A percentile compares a stretch with the other conserved stretches of the same genome.
Evolutionary conservation across 208 protist species (phyloP).

Genomic region (Leishmania tropica): DNA sequence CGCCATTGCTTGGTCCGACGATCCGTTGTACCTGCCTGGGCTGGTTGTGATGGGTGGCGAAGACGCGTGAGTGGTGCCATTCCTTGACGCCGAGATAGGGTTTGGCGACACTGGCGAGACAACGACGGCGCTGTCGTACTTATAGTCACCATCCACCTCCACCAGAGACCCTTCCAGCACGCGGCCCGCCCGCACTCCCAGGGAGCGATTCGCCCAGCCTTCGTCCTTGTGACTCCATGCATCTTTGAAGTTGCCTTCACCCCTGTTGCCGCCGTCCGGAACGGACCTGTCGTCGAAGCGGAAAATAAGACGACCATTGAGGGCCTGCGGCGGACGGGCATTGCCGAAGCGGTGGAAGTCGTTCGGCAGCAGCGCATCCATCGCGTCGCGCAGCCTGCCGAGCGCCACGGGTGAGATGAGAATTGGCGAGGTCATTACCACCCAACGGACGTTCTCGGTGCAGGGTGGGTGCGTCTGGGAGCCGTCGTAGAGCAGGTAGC

Average conservation of each 20-base stretch:
- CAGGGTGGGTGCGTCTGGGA: conserved; percentile 82
- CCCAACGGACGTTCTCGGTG: conserved; percentile 71
- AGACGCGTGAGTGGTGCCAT: not conserved
- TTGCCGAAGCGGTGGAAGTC: conserved; percentile 61
- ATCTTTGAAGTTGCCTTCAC: conserved; percentile 24
- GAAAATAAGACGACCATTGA: conserved; percentile 63
- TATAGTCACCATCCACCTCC: not conserved
- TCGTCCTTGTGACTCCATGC: conserved; percentile 17
- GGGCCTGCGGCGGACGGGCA: conserved; percentile 60
- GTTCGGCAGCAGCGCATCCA: conserved; percentile 46
- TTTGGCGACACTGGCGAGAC: not conserved
- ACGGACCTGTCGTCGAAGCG: conserved; percentile 55
- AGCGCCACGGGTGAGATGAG: conserved; percentile 58
- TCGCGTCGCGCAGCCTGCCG: conserved; percentile 48
- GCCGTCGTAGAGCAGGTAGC: conserved; percentile 79
- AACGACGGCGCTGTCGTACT: not conserved
- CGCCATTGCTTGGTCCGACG: not conserved
- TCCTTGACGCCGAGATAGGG: not conserved
- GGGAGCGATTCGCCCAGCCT: not conserved
- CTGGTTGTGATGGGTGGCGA: too few relatives aligned
- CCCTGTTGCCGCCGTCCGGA: not conserved
- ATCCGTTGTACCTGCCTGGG: not conserved
- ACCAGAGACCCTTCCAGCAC: not conserved
- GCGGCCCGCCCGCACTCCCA: not conserved
- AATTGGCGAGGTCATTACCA: conserved; percentile 79